These are phyloP conservation scores for Neoascochyta sp. DNA, from an alignment of 2,329 filamentous ascomycete species.

Conservation along the genomic window DNA sequence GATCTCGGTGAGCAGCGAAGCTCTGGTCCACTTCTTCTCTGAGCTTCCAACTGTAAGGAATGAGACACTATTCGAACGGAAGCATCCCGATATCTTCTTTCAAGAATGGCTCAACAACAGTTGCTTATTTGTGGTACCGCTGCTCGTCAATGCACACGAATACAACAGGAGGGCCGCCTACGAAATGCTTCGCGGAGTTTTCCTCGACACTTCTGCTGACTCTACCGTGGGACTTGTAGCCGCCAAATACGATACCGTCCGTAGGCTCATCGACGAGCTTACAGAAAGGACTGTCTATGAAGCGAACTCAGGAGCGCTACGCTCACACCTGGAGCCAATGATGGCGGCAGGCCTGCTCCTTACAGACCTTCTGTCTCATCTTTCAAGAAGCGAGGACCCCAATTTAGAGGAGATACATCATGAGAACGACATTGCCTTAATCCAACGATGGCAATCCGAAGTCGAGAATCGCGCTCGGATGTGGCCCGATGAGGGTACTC, in stretches of 20 bases:
- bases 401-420: conserved; percentile 17
- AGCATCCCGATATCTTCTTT: conserved; percentile 21
- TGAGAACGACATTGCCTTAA: conserved; percentile 19
- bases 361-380: conserved; percentile 14
- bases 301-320: conserved; percentile 18
- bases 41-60: conserved; percentile 23
- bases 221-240: too few species aligned
- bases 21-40: conserved; percentile 25
- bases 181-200: conserved; percentile 22
- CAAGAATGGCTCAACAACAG: conserved; percentile 8
- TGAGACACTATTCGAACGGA: conserved; percentile 16
- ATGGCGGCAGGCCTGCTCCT: conserved; percentile 19
- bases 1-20: conserved; percentile 19
- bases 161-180: conserved; percentile 22
- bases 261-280: conserved; percentile 16
- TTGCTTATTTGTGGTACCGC: conserved; percentile 15
- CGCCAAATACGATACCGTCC: conserved; percentile 22
- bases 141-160: conserved; percentile 32
- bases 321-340: conserved; percentile 24
- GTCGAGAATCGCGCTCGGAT: conserved; percentile 21
- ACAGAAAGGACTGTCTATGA: conserved; percentile 22
- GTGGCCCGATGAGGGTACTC: conserved; percentile 29
- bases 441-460: conserved; percentile 20
- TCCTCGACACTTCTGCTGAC: too few species aligned
- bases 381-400: conserved; percentile 20